Evolutionary conservation across 2,329 filamentous ascomycete species (phyloP), one percentile per base, ranked within the genome.

Genomic region (Arthrobotrys sphaeroides): DNA sequence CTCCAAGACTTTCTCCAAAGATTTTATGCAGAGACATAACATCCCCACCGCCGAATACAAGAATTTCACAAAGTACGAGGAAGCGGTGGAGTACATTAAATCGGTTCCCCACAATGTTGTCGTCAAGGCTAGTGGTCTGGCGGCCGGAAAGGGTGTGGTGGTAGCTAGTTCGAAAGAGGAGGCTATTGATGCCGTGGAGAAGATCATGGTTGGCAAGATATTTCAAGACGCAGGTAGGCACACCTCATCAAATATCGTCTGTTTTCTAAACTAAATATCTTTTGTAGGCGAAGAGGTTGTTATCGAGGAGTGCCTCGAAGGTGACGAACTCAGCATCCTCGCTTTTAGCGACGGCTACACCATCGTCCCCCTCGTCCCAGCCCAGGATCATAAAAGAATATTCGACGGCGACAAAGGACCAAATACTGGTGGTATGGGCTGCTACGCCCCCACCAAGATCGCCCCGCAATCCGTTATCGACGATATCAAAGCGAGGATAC

Each of bases 381-480:
- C 94, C 1, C 95, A 99, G 83, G 95, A 98, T 82, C 95, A 99
- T 85, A 98, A 99, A 87, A 89, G 93, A 77, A 93, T 96, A 78
- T 91, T 91, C 62, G 95, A 99, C 80, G 92, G 91, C 65, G 94
- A 98, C 81, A 87, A 88, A 57, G 95, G 95, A 0, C 92, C 93
- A 38, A 98, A 98, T 84, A 98, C 95, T 1, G 95, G 94, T 73
- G 95, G 95, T 42, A 98, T 98, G 95, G 95, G 95, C 60, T 97
- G 93, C 81, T 98, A 98, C 83, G 93, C 94, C 13, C 92, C 92
- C n/a, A 96, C 94, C 0, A 91, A 88, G 77, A 90, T 94, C 79
- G 90, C 90, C 28, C 91, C 90, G 0, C 87, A 89, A 60, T 88
- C 90, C 76, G 85, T 96, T n/a, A 87, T 95, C 16, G 90, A 90